Evolutionary conservation across 805 yeast species (phyloP), one percentile per base, ranked within the genome.

Genomic region (Candida jianshihensis): DNA sequence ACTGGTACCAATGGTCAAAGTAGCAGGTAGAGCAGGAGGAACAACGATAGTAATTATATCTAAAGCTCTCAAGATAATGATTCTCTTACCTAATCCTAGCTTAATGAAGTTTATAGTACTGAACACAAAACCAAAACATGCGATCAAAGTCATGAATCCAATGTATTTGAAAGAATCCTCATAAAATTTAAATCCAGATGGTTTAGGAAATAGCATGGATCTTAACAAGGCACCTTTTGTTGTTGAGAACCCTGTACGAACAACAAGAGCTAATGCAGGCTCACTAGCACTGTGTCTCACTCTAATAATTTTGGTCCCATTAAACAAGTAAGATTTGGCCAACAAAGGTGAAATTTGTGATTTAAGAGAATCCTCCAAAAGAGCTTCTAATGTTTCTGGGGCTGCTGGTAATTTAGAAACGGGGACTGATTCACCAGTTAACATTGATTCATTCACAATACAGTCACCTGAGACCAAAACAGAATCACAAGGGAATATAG

Each of bases 11-110:
- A 92, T 90, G 0, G 98, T 88, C 42, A 92, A 64, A 0, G 99
- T 92, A 0, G 98, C 98, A 0, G 99, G 99, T 31, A 92, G 68
- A 0, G 98, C 98, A 1, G 99, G 99, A 1, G 99, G 99, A 1
- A 92, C 96, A 6, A 92, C 98, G 56, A 92, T 88, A 0, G 99
- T 92, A 37, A 92, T 81, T 35, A 92, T 75, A 61, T 92, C 99
- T 37, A 92, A 65, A 0, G 97, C 97, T 48, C 99, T 73, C 38
- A 92, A 64, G 6, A 89, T 68, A 66, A 92, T 90, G 26, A 81
- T 60, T 32, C 68, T 68, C 42, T 72, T 71, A 5, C 81, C 78
- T 26, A 92, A 59, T 0, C 94, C 92, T 42, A 92, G 61, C 47
- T 75, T 67, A 41, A 90, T 71, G 57, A 92, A 92, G 53, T 87